Evolutionary conservation across 2,329 filamentous ascomycete genomes (phyloP).

Genomic region (Tolypocladium pustulatum): DNA sequence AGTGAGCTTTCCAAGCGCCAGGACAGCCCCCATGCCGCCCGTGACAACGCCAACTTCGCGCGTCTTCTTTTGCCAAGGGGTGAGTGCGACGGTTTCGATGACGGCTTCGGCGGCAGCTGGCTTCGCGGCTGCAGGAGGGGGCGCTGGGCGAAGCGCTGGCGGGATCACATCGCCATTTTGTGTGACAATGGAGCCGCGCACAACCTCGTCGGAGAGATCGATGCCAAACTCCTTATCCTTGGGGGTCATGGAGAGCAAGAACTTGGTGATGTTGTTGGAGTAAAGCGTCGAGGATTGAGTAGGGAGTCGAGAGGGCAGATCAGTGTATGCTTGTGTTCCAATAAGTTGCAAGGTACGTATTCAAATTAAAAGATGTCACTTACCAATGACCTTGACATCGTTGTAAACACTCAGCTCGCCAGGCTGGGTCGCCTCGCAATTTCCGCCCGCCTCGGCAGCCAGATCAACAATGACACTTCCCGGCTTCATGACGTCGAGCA

Average conservation of each 20-base stretch:
- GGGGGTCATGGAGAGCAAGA: slow-evolving; percentile 71
- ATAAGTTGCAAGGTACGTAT: neutral
- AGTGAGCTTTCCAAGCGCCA: slow-evolving; percentile 72
- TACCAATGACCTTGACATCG: slow-evolving; percentile 76
- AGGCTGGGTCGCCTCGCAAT: slow-evolving; percentile 71
- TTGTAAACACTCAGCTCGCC: slow-evolving; percentile 62
- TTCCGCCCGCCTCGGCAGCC: slow-evolving; percentile 78
- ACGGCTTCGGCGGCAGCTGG: slow-evolving; percentile 32
- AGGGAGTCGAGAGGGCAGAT: slow-evolving; percentile 74
- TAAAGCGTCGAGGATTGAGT: slow-evolving; percentile 86
- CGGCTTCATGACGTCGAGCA: slow-evolving; percentile 78
- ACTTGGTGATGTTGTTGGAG: slow-evolving; percentile 89
- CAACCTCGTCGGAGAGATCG: slow-evolving; percentile 74
- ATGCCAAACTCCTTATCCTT: slow-evolving; percentile 71
- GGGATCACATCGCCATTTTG: slow-evolving; percentile 67
- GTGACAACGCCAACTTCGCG: slow-evolving; percentile 67
- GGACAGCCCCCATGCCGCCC: slow-evolving; percentile 63
- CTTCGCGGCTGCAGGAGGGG: slow-evolving; percentile 39
- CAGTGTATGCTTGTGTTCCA: slow-evolving; percentile 56
- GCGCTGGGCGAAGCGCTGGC: slow-evolving; percentile 57
- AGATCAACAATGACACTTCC: slow-evolving; percentile 83
- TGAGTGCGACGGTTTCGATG: slow-evolving; percentile 52
- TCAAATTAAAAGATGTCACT: slow-evolving; percentile 14
- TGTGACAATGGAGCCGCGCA: slow-evolving; percentile 75
- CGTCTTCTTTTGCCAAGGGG: slow-evolving; percentile 71